Conservation (phyloP, 2,329 filamentous ascomycete genomes). For the Bipolaris cookei region DNA sequence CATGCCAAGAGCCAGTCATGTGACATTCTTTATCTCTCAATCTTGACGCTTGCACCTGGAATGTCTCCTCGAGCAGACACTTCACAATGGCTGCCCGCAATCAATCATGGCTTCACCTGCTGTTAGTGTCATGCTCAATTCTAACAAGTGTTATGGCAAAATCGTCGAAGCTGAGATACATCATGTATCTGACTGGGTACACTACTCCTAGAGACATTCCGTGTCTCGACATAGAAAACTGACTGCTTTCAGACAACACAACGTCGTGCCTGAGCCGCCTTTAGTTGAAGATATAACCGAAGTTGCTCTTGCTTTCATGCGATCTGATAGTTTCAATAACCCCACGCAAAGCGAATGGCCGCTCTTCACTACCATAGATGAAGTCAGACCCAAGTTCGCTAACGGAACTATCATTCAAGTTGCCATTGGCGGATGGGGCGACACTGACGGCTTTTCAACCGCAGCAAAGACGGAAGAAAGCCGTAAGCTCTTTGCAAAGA, state of each 20-base stretch:
- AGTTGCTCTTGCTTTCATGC: conserved; percentile 43
- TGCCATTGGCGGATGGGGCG: conserved; percentile 77
- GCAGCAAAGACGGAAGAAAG: conserved; percentile 62
- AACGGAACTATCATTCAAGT: conserved; percentile 54
- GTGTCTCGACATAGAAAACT: not conserved
- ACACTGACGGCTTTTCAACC: conserved; percentile 66
- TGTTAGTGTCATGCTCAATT: not conserved
- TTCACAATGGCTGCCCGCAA: not conserved
- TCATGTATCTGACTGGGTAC: conserved; percentile 10
- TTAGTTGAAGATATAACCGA: conserved; percentile 34
- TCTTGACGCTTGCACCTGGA: not conserved
- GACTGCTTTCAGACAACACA: conserved; percentile 31
- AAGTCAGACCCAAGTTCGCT: conserved; percentile 54
- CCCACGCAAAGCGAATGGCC: conserved; percentile 29
- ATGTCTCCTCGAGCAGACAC: not conserved
- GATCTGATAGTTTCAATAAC: conserved; percentile 36
- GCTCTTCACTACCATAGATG: conserved; percentile 35
- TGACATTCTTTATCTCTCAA: not conserved
- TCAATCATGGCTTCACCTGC: not conserved
- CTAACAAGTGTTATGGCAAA: not conserved
- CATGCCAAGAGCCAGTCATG: not conserved
- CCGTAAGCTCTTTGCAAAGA: conserved; percentile 63
- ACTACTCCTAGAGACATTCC: not conserved
- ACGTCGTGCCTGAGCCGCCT: conserved; percentile 28
- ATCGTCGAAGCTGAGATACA: conserved; percentile 4